Evolutionary conservation across 208 protist genomes (phyloP), one percentile per base, ranked within the genome.

Genomic region (Leishmania arabica): DNA sequence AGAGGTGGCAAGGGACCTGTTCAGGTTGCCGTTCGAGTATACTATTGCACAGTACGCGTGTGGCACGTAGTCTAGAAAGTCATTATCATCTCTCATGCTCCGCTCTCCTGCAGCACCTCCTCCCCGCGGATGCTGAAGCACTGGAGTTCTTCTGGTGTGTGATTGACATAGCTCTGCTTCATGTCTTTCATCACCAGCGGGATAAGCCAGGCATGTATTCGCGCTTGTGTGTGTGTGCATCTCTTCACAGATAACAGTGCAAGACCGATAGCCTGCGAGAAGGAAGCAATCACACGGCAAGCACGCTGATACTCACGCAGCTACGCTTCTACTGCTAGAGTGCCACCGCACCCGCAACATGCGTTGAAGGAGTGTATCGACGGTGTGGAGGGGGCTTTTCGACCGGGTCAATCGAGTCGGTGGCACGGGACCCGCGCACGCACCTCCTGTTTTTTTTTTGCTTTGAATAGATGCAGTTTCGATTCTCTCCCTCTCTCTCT

Each of bases 241-340:
- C 37, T 70, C 15, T 27, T 70, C 37, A 70, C 65, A 70, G 65
- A n/a, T 70, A 70, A 31, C 21, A 70, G 21, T 70, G 65, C 37
- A 13, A 70, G 49, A 47, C 65, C 13, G 19, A 70, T 42, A 47
- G 6, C 37, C 65, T 27, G 6, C 17, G 65, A 47, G 65, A 47
- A 70, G 17, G 40, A 13, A 47, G 40, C 34, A 0, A 70, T 70
- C 65, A 42, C 37, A 47, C 37, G 19, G 37, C 65, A 42, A 42
- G 65, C 65, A 45, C 17, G 65, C 40, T 27, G 65, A 42, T 40
- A 49, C 65, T 7, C 19, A 24, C 4, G 17, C 65, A n/a, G 21
- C 0, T 37, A 40, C 1, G 15, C n/a, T 62, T 4, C 24, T 21
- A 54, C 51, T 62, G 56, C 56, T 11, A n/a, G 56, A n/a, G 17